Evolutionary conservation across 1,284 basidiomycete species (phyloP), one percentile per base, ranked within the genome.

Genomic region (Marasmius oreades): DNA sequence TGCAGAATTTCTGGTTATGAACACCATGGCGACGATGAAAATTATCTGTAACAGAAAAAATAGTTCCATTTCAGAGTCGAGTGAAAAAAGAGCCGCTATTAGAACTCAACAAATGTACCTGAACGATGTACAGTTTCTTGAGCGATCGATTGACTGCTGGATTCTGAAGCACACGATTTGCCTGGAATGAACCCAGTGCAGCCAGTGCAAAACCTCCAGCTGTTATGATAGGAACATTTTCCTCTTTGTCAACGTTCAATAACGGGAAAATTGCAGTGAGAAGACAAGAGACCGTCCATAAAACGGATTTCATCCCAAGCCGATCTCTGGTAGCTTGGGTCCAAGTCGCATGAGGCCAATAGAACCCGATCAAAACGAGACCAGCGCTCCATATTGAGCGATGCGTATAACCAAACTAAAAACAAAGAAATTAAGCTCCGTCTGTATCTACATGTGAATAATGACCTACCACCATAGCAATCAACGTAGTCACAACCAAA

Each of bases 311-410:
- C 1, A 52, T 52, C 59, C 52, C 66, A 56, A 56, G 77, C 65
- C 44, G 66, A 63, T 20, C 65, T 54, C 53, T 67, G 59, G 69
- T 67, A 7, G 64, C 64, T 7, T 63, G 61, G 2, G 74, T 73
- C 82, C 84, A 85, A 16, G 72, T 66, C 11, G 67, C 63, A 33
- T 78, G 61, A 4, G 91, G 90, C 92, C 92, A 94, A 1, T 81
- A 52, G 1, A 86, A 55, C 4, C 88, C 92, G 26, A 92, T 80
- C 1, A 81, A 43, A 1, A 83, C 59, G 61, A 90, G 88, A 3
- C 88, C 85, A 10, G 80, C 60, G 48, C 88, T 86, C 90, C 93
- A 95, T 8, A 91, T 77, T 1, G 74, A 75, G 7, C 92, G 77
- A 62, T 86, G 77, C 0, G 82, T 86, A 66, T 91, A 92, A 5